phyloP scores from a whole-genome alignment of 208 protist species.

The Acanthamoeba castellanii region DNA sequence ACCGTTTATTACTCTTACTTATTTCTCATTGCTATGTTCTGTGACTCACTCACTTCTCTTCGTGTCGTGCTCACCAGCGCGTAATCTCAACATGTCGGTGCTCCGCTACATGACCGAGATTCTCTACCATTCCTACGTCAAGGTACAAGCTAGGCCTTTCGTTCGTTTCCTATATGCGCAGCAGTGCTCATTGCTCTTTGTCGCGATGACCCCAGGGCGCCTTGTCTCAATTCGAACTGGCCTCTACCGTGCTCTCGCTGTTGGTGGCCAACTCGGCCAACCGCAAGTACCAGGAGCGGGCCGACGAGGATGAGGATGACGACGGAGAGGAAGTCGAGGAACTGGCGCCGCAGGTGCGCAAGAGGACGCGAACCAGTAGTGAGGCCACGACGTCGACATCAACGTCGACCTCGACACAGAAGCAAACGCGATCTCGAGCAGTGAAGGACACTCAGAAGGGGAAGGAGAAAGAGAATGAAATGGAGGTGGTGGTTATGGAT shows the following conservation, averaged over 20 bases:
- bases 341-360: background rate
- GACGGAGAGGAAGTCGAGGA: background rate
- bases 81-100: background rate
- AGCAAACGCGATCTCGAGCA: background rate
- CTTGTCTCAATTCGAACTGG: constrained; percentile 11
- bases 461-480: background rate
- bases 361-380: background rate
- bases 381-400: background rate
- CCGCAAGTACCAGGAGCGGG: background rate
- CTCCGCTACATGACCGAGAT: constrained; percentile 69
- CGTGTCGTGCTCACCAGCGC: background rate
- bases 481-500: background rate
- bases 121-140: constrained; percentile 14
- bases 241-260: constrained; percentile 15
- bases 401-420: no score
- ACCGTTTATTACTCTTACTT: background rate
- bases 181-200: background rate
- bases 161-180: background rate
- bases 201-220: background rate
- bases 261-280: constrained; percentile 53
- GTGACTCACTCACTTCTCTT: background rate
- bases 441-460: background rate
- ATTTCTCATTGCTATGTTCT: background rate
- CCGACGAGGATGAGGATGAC: background rate
- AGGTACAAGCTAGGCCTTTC: background rate